Base-by-base conservation (phyloP, 1,139 yeast genomes). In the Sugiyamaella castrensis region DNA sequence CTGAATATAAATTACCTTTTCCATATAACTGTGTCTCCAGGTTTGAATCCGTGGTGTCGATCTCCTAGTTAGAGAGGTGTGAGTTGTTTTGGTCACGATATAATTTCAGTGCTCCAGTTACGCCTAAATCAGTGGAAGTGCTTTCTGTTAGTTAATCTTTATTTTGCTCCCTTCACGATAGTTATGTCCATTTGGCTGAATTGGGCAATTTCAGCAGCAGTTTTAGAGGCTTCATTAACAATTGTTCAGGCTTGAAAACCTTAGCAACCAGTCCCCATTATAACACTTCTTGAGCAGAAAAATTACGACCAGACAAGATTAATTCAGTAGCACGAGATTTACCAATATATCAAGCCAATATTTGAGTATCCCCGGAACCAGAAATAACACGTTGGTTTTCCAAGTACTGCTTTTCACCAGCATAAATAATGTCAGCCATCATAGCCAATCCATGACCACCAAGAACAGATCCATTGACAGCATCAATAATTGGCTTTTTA, bases 361-460 rank as follows among this genome's bases (percentile, higher is more conserved):
- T 57, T 48, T 61, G 58, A 7, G 69, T 65, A 8, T 68, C 69
- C 8, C 69, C 69, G 7, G 69, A 69, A 1, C 81, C 81, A 31
- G 81, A 81, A 43, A 76, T 70, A 34, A 75, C 69, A 5, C 81
- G 81, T 11, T 24, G 81, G 81, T 60, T 76, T 80, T 11, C 81
- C 81, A 56, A 76, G 75, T 27, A 64, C 64, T 11, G 80, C 78
- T 53, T 66, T 34, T 71, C 72, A 19, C 79, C 76, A 28, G 77
- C 77, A 52, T 76, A 76, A 46, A 76, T 64, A 51, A 76, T 71
- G 56, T 76, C 81, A 34, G 76, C 71, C 69, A 70, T 67, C 80
- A 76, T 75, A 29, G 81, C 80, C 43, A 76, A 59, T 57, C 77
- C 81, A 54, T 78, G 75, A 11, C 81, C 81, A 31, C 81, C 81